Base-by-base conservation (phyloP, 2,329 filamentous ascomycete genomes). In the Fusarium chaquense region DNA sequence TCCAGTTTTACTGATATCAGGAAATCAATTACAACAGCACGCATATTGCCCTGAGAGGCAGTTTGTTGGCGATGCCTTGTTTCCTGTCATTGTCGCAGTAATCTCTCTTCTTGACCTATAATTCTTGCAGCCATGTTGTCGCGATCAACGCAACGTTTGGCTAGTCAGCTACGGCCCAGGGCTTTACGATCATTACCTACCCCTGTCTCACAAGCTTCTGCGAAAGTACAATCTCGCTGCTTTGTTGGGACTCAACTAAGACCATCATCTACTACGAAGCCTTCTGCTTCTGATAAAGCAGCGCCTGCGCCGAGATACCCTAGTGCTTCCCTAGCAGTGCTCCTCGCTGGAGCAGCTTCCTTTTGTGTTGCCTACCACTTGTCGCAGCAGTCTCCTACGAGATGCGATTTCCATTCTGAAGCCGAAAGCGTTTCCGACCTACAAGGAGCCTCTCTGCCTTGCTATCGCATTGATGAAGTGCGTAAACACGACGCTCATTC, bases 401-500 rank as follows among this genome's bases (percentile, higher is more conserved):
- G 57, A 54, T 73, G 71, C 64, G 72, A 74, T 41, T 56, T 69
- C 15, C 50, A 47, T 20, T 30, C 35, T 28, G 33, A 52, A 11
- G 33, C 30, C 18, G 52, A 61, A 15, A 41, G 28, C 9, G 20
- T 43, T 24, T 49, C 51, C 8, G 73, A 78, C 35, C 44, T 52
- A 15, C 79, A 79, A 35, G 81, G 83, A 66, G 79, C 83, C 4
- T 76, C 76, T 12, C 75, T 86, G 3, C 85, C 85, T 16, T 81
- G 83, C 6, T 87, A 82, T 70, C 82, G 83, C 32, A 79, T 89
- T 16, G 76, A 81, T 15, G 85, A 88, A 58, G 76, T 89, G 47
- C 84, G 83, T 49, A 78, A 84, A 52, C 86, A 89, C 67, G 83
- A 85, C n/a, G 79, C 80, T 20, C 80, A 81, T 22, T 86, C 88